A percentile compares a stretch with the other conserved stretches of the same genome.
Conservation (phyloP, 495 filamentous ascomycete genomes). For the Copromyces sp. region DNA sequence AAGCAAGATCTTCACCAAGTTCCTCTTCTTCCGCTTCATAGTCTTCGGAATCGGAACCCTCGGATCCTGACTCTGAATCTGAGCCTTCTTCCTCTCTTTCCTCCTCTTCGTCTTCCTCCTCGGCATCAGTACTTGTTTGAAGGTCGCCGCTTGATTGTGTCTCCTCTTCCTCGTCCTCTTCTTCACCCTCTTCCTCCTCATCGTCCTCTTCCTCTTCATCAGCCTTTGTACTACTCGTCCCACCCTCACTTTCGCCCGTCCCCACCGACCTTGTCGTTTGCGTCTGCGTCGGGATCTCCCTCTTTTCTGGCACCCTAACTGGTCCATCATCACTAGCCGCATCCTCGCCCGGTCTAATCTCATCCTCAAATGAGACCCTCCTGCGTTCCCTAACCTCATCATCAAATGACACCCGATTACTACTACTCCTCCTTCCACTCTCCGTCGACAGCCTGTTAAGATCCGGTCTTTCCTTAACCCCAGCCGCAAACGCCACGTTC, state of each 20-base stretch:
- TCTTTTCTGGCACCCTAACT: background rate
- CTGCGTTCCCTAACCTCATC: background rate
- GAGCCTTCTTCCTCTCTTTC: constrained; percentile 1
- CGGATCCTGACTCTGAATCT: constrained; percentile 8
- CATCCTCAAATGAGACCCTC: background rate
- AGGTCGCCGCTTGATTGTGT: background rate
- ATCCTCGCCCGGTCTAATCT: background rate
- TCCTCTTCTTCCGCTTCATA: constrained; percentile 38
- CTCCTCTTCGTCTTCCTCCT: constrained; percentile 1
- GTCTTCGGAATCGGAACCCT: constrained; percentile 29
- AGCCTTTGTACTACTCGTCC: background rate
- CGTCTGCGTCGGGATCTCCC: background rate
- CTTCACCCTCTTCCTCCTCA: background rate
- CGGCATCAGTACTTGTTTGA: background rate
- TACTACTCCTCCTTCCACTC: constrained; percentile 4
- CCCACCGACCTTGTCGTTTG: background rate
- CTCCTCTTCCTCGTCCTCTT: constrained; percentile 3
- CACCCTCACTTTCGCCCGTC: background rate
- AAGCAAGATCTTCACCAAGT: constrained; percentile 26
- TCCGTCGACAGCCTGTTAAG: background rate
- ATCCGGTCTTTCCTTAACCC: constrained; percentile 23
- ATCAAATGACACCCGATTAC: background rate
- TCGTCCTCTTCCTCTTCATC: background rate
- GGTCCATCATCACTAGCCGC: background rate
- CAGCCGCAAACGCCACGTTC: constrained; percentile 60